These are phyloP conservation scores for Casuarina glauca DNA, from an alignment of 306 rosid genomes.

Conservation along the genomic window DNA sequence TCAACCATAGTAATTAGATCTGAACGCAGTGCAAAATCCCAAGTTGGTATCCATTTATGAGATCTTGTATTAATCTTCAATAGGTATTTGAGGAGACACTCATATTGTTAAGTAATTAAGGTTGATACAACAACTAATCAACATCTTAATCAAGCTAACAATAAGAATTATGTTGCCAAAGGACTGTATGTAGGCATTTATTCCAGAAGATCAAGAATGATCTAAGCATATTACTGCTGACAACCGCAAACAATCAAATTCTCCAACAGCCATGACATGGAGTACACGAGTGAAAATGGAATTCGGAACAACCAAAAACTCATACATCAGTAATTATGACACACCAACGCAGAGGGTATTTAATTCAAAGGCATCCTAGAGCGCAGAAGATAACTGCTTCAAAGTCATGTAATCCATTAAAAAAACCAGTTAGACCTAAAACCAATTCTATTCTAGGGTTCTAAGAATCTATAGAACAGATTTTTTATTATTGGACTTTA, in stretches of 20 bases:
- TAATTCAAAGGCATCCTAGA: no score
- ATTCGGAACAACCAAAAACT: neutral
- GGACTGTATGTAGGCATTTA: neutral
- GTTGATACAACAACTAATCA: neutral
- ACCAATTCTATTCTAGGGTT: no score
- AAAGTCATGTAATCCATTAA: no score
- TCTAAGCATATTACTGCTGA: neutral
- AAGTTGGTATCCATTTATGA: neutral
- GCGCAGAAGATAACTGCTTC: no score
- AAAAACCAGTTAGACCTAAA: no score
- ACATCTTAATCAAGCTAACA: slow-evolving; percentile 1
- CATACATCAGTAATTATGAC: neutral
- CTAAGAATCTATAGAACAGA: no score
- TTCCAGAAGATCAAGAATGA: neutral
- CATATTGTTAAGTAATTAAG: neutral
- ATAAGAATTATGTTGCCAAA: neutral
- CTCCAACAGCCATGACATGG: neutral
- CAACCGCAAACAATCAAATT: neutral
- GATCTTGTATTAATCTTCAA: neutral
- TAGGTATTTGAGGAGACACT: neutral
- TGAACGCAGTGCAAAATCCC: neutral
- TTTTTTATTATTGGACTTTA: neutral
- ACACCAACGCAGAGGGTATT: no score
- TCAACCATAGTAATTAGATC: slow-evolving; percentile 5
- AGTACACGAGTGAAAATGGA: neutral